Conservation (phyloP, 495 filamentous ascomycete genomes). For the Penicillium manginii region DNA sequence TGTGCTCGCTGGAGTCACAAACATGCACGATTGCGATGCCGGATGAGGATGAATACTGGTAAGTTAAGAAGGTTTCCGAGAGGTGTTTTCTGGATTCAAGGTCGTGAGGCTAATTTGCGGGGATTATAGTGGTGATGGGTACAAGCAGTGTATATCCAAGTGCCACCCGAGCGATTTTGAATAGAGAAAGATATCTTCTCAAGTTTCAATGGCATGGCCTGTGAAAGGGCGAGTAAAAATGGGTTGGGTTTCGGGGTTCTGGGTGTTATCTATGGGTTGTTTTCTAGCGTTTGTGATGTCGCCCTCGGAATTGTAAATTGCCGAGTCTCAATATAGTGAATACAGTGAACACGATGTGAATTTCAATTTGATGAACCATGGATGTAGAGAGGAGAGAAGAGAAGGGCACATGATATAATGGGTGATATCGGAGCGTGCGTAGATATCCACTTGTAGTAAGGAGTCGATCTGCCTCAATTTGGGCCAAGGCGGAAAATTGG, state of each 20-base stretch:
- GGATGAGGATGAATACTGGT: constrained; percentile 36
- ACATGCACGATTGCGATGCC: constrained; percentile 35
- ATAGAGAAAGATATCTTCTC: not conserved
- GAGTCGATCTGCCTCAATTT: no score
- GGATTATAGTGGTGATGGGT: constrained; percentile 25
- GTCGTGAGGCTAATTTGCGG: not conserved
- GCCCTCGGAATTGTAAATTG: constrained; percentile 1
- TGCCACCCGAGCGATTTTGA: constrained; percentile 27
- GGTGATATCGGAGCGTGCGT: not conserved
- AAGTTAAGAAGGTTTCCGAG: constrained; percentile 9
- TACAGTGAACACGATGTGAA: not conserved
- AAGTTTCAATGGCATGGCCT: not conserved
- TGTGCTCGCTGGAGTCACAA: constrained; percentile 33
- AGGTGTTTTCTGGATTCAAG: not conserved
- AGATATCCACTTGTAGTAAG: no score
- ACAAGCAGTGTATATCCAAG: constrained; percentile 26
- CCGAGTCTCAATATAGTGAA: not conserved
- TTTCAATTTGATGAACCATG: not conserved
- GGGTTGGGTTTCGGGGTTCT: not conserved
- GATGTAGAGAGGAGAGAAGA: not conserved
- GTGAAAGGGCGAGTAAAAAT: not conserved
- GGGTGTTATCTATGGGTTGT: not conserved
- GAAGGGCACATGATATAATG: not conserved
- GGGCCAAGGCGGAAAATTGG: no score
- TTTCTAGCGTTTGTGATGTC: not conserved